phyloP scores from a whole-genome alignment of 768 basidiomycete species.

The Boletus patriciae region DNA sequence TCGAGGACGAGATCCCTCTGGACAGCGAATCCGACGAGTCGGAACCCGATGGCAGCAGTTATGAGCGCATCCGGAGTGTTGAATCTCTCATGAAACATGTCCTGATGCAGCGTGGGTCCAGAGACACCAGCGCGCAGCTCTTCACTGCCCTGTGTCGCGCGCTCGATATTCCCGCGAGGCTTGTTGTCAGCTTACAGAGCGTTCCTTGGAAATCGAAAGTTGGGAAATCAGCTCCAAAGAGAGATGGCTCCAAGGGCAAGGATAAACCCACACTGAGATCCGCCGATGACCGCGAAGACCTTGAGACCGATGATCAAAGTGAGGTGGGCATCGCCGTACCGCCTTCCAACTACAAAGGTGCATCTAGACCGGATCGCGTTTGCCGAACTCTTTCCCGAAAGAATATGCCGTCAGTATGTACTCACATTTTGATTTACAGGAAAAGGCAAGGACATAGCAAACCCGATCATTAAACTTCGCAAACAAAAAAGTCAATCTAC shows the following conservation, averaged over 20 bases:
- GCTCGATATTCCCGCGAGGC: conserved; percentile 79
- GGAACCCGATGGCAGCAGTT: conserved; percentile 45
- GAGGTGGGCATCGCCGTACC: conserved; percentile 38
- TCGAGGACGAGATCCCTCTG: conserved; percentile 43
- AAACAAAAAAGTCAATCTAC: conserved; percentile 52
- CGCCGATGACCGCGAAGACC: conserved; percentile 22
- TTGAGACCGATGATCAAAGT: conserved; percentile 37
- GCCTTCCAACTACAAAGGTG: conserved; percentile 36
- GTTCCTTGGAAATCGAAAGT: conserved; percentile 83
- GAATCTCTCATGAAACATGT: conserved; percentile 96
- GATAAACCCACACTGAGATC: conserved; percentile 27
- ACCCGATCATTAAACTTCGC: conserved; percentile 57
- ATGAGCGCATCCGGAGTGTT: conserved; percentile 67
- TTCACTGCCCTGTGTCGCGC: conserved; percentile 90
- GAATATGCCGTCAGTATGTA: not conserved
- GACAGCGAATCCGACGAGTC: conserved; percentile 36
- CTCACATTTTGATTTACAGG: conserved; percentile 34
- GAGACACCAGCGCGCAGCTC: conserved; percentile 86
- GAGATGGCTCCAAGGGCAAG: conserved; percentile 40
- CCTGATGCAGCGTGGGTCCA: conserved; percentile 72
- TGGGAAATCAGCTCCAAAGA: conserved; percentile 49
- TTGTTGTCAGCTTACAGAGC: conserved; percentile 89
- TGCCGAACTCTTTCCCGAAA: conserved; percentile 1
- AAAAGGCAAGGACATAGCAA: conserved; percentile 59
- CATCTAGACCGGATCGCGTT: conserved; percentile 16